Conservation (phyloP, 352 stramenopile species). For the Chloridella minuta region DNA sequence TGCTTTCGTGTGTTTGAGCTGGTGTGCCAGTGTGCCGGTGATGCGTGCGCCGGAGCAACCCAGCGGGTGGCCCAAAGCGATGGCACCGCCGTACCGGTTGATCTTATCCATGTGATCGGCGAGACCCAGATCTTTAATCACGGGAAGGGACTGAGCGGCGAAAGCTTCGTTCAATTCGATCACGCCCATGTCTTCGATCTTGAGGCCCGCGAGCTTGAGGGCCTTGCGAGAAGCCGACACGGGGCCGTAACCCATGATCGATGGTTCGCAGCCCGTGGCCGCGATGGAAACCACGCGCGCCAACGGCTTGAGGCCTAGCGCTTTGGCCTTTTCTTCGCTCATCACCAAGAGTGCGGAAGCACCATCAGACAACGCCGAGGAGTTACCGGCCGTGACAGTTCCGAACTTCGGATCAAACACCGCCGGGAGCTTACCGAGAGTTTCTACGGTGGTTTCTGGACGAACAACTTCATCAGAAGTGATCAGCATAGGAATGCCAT, state of each 20-base stretch:
- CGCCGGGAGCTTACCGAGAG: slow-evolving; percentile 32
- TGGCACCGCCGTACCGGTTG: slow-evolving; percentile 50
- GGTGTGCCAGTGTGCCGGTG: slow-evolving; percentile 36
- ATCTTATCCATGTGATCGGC: slow-evolving; percentile 35
- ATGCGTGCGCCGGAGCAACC: slow-evolving; percentile 34
- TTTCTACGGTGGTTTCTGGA: slow-evolving; percentile 29
- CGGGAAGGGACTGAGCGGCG: slow-evolving; percentile 34
- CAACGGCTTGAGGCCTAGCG: slow-evolving; percentile 36
- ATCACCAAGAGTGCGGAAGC: slow-evolving; percentile 46
- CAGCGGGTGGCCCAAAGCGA: slow-evolving; percentile 48
- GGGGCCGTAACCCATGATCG: slow-evolving; percentile 46
- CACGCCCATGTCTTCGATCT: slow-evolving; percentile 39
- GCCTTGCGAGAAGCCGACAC: slow-evolving; percentile 36
- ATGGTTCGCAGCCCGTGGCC: slow-evolving; percentile 36
- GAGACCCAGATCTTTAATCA: slow-evolving; percentile 34
- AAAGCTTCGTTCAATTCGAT: slow-evolving; percentile 64
- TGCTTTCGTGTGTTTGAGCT: slow-evolving; percentile 40
- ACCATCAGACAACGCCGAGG: slow-evolving; percentile 46
- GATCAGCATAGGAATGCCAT: slow-evolving; percentile 35
- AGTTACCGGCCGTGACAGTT: slow-evolving; percentile 38
- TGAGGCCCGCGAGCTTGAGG: slow-evolving; percentile 31
- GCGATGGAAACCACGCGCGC: slow-evolving; percentile 43
- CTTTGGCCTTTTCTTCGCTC: slow-evolving; percentile 35
- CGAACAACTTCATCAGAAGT: slow-evolving; percentile 35
- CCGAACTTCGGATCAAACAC: slow-evolving; percentile 36